Evolutionary conservation across 192 early-diverging fungal genomes (phyloP).

Genomic region (Umbelopsis vinacea): DNA sequence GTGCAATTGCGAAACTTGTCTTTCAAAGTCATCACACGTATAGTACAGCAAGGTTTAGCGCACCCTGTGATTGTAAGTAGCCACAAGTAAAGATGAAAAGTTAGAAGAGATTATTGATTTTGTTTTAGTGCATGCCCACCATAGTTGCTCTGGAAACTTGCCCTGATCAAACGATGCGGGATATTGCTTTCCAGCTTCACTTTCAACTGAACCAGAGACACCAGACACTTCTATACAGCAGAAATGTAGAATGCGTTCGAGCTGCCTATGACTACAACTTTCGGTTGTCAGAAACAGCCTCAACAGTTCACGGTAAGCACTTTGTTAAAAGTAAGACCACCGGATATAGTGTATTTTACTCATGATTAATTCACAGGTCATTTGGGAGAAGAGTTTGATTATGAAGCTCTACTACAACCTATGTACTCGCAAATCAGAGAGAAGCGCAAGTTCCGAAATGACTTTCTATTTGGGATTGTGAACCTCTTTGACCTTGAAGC

Average conservation of each 20-base stretch:
- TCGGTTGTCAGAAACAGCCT: constrained; percentile 36
- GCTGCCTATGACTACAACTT: constrained; percentile 77
- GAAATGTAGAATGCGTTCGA: constrained; percentile 76
- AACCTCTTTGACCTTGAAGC: constrained; percentile 35
- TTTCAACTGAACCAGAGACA: constrained; percentile 81
- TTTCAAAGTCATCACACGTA: constrained; percentile 82
- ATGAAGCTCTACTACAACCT: constrained; percentile 20
- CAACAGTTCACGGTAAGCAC: constrained; percentile 45
- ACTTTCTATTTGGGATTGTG: constrained; percentile 20
- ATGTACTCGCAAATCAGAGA: constrained; percentile 24
- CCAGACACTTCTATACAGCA: constrained; percentile 85
- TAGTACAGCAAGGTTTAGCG: constrained; percentile 88
- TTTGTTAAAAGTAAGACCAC: not conserved
- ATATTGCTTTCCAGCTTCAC: constrained; percentile 76
- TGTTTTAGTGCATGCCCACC: constrained; percentile 81
- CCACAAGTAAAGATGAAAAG: not conserved
- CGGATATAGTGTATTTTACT: not conserved
- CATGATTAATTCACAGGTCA: constrained; percentile 17
- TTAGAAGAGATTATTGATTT: not conserved
- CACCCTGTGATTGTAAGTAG: constrained; percentile 77
- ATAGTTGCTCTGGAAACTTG: constrained; percentile 86
- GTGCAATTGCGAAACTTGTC: constrained; percentile 65
- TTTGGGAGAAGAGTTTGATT: constrained; percentile 5
- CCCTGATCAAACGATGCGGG: constrained; percentile 62
- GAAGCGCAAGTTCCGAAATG: constrained; percentile 24